Evolutionary conservation across 2,329 filamentous ascomycete species (phyloP), one percentile per base, ranked within the genome.

Genomic region (Sporothrix phasma): DNA sequence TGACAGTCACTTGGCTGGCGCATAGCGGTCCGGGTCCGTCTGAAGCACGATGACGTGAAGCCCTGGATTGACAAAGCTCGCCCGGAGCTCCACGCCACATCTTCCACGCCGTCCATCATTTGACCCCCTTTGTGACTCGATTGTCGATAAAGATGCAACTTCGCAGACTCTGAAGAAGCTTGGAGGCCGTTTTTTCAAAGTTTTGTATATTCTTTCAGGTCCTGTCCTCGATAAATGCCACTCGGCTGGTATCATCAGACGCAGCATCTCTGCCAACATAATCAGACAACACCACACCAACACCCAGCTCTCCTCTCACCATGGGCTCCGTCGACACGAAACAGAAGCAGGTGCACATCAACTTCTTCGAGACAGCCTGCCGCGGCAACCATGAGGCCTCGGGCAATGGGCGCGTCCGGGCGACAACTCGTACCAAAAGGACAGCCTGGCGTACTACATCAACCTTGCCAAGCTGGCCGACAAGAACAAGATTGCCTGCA

Each of bases 321-420:
- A 59, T 59, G 54, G 54, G 54, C 24, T 59, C 54, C 39, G 54
- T 61, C 43, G 45, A 61, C 15, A 61, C 4, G 31, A 26, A 24
- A 26, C 31, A 46, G 24, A 61, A 74, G 72, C 13, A 66, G 64
- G 63, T 76, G 69, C 22, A 63, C 15, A 43, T 63, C 51, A 63
- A 59, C 62, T 63, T 63, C 29, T 59, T 63, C 26, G 62, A 63
- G 31, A 58, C 51, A 6, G 62, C 51, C 41, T 58, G 51, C 43
- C 39, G 41, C 43, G 53, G 62, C 41, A 49, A 47, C 29, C 51
- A 63, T 45, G 43, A 47, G 41, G 39, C 53, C 24, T 43, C 19
- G 62, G 63, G 22, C 63, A 65, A 45, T 65, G 63, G 63, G 46
- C 41, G 31, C 51, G 59, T 8, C 63, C 63, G 8, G 59, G 53